Evolutionary conservation across 1,139 yeast species (phyloP).

Genomic region (Debaryomyces coudertii): DNA sequence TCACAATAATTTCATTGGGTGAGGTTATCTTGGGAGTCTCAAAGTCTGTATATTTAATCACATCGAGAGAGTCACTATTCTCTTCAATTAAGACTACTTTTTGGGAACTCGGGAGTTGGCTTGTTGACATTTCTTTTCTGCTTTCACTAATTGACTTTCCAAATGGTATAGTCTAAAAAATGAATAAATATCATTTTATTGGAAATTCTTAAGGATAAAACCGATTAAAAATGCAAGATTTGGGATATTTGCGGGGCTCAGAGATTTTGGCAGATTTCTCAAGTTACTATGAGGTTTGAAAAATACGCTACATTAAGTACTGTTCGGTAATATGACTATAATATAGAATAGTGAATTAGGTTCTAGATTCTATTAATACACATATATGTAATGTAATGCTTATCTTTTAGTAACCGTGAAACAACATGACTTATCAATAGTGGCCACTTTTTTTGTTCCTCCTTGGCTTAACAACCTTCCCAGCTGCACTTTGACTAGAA

Average conservation of each 20-base stretch:
- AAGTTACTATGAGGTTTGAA: not conserved
- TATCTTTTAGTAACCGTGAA: too few species aligned
- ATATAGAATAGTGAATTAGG: not conserved
- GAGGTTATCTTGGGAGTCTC: conserved; percentile 61
- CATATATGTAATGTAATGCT: not conserved
- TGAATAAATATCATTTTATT: not conserved
- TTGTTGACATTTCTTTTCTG: conserved; percentile 1
- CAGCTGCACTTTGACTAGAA: not conserved
- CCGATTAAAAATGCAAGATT: not conserved
- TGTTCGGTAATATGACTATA: not conserved
- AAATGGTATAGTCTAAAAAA: not conserved
- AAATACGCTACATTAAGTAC: not conserved
- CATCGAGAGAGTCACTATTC: conserved; percentile 46
- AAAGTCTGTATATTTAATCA: conserved; percentile 48
- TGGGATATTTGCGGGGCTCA: not conserved
- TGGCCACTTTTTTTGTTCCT: not conserved
- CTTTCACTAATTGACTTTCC: not conserved
- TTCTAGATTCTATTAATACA: not conserved
- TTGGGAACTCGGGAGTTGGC: conserved; percentile 35
- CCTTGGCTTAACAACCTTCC: conserved; percentile 9
- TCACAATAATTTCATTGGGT: conserved; percentile 62
- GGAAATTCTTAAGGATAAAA: too few species aligned
- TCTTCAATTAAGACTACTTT: conserved; percentile 57
- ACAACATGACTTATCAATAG: too few species aligned
- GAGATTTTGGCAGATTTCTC: not conserved